A percentile compares a stretch with the other conserved stretches of the same genome.
These are phyloP conservation scores for Botrytis squamosa DNA, from an alignment of 2,329 filamentous ascomycete species.

Conservation along the genomic window DNA sequence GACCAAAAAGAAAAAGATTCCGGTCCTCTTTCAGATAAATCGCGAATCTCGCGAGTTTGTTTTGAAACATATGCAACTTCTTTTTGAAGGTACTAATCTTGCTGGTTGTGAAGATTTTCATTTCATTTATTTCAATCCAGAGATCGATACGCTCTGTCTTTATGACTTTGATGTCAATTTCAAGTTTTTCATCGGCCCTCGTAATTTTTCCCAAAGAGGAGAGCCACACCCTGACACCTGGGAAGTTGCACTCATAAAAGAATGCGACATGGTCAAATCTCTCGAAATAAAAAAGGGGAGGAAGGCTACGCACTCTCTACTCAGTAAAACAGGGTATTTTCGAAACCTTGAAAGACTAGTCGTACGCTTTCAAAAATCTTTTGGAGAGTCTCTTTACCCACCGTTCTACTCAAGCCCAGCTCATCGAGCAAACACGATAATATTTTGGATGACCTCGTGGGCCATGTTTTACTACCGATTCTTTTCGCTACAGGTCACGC, in stretches of 20 bases:
- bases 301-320: no score
- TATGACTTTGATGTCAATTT: rapidly evolving
- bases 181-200: background rate
- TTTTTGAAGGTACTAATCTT: background rate
- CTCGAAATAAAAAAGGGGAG: no score
- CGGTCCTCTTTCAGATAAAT: background rate
- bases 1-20: background rate
- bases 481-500: no score
- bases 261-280: background rate
- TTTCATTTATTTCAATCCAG: background rate
- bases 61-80: no score
- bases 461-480: no score
- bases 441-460: background rate
- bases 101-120: background rate
- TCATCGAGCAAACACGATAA: background rate
- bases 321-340: background rate
- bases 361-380: background rate
- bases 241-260: no score
- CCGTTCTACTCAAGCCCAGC: rapidly evolving
- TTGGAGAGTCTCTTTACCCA: no score
- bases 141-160: background rate
- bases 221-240: no score
- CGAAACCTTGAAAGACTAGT: background rate
- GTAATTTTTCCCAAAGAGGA: no score
- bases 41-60: background rate